Evolutionary conservation across 2,329 filamentous ascomycete species (phyloP).

Genomic region (Fusarium proliferatum): DNA sequence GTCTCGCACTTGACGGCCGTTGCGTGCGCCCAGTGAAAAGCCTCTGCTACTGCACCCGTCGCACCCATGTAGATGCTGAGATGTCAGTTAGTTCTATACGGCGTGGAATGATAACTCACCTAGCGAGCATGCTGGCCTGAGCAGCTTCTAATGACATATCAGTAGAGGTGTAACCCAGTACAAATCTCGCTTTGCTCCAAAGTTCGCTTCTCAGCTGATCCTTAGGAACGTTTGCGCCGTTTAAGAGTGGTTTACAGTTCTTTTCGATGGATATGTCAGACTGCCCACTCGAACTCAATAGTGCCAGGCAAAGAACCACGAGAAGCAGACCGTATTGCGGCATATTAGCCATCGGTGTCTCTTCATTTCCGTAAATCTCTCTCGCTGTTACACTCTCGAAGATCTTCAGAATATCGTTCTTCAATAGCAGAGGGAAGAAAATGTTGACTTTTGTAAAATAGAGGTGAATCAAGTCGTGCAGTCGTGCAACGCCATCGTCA

Average conservation of each 20-base stretch:
- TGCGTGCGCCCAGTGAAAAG: constrained; percentile 43
- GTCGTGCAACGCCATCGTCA: accelerated
- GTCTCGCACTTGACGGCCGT: constrained; percentile 46
- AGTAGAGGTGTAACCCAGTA: constrained; percentile 35
- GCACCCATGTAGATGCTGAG: constrained; percentile 43
- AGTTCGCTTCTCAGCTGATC: not conserved
- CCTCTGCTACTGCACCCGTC: constrained; percentile 37
- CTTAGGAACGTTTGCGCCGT: too few relatives aligned
- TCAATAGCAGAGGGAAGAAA: constrained; percentile 36
- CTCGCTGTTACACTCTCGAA: not conserved
- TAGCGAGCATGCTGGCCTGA: constrained; percentile 46
- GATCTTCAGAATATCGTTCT: not conserved
- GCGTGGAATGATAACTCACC: constrained; percentile 6
- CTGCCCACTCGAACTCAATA: not conserved
- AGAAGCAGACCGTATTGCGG: constrained; percentile 11
- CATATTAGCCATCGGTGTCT: not conserved
- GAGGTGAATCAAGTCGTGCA: not conserved
- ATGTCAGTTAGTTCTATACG: not conserved
- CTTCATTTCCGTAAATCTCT: not conserved
- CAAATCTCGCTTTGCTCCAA: constrained; percentile 42
- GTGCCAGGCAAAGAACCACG: constrained; percentile 10
- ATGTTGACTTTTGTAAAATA: constrained; percentile 46
- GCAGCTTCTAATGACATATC: constrained; percentile 39
- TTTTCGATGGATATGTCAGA: not conserved
- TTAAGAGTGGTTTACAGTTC: too few relatives aligned